Percentiles rank a stretch among this genome's conserved stretches.
These are phyloP conservation scores for Phaeophleospora eucalypticola DNA, from an alignment of 2,329 filamentous ascomycete genomes.

Conservation along the genomic window DNA sequence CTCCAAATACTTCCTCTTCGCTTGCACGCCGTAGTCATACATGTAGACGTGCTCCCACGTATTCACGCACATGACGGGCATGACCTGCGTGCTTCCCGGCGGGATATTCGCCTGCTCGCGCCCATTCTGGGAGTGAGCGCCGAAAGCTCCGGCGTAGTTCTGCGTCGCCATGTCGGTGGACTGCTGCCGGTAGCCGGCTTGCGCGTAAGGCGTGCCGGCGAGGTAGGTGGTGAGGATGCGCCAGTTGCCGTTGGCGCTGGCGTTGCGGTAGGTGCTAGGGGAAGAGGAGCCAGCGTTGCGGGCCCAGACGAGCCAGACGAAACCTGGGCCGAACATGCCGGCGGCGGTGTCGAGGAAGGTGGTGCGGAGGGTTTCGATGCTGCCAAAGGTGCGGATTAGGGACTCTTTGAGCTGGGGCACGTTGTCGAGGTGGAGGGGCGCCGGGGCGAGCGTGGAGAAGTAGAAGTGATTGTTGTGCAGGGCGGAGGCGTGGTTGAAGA, in stretches of 20 bases:
- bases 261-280: conserved; percentile 21
- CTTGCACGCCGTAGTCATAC: conserved; percentile 70
- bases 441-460: conserved; percentile 51
- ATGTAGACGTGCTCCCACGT: conserved; percentile 96
- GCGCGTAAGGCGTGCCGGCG: conserved; percentile 81
- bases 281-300: conserved; percentile 32
- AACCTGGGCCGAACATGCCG: conserved; percentile 94
- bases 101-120: conserved; percentile 44
- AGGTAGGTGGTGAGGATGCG: conserved; percentile 84
- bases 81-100: conserved; percentile 64
- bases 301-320: conserved; percentile 79
- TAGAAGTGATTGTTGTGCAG: conserved; percentile 88
- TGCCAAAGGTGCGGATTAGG: conserved; percentile 71
- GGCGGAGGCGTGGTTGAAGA: conserved; percentile 97
- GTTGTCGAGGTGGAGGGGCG: conserved; percentile 45
- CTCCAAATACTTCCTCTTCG: conserved; percentile 72
- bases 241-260: conserved; percentile 40
- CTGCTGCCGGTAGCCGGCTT: conserved; percentile 74
- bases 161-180: conserved; percentile 61
- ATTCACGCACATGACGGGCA: conserved; percentile 83
- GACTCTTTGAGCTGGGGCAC: conserved; percentile 53
- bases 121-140: conserved; percentile 32
- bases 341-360: conserved; percentile 77
- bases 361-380: conserved; percentile 72
- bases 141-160: not conserved